Conservation (phyloP, 1,284 basidiomycete genomes). For the Athelia psychrophila region DNA sequence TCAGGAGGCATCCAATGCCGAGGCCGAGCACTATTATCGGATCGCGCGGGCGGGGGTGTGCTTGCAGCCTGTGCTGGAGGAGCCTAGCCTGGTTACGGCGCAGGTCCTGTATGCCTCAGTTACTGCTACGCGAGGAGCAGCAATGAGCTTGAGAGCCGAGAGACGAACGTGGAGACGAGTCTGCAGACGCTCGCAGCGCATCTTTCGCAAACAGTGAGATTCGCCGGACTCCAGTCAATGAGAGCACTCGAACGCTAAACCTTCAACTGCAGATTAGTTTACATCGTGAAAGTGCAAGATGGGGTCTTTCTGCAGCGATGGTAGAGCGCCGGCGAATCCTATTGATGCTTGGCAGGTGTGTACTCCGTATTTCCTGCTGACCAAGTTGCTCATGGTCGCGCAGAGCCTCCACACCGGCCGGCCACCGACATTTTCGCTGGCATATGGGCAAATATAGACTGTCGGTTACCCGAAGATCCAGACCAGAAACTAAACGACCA, state of each 20-base stretch:
- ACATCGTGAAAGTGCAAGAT: slow-evolving; percentile 52
- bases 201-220: slow-evolving; percentile 51
- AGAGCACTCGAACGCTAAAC: background rate
- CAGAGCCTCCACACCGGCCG: slow-evolving; percentile 62
- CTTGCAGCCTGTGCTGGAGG: slow-evolving; percentile 60
- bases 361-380: slow-evolving; percentile 4
- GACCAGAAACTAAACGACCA: slow-evolving; percentile 9
- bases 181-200: slow-evolving; percentile 52
- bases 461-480: slow-evolving; percentile 43
- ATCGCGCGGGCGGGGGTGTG: slow-evolving; percentile 57
- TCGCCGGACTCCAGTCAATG: slow-evolving; percentile 25
- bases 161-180: slow-evolving; percentile 57
- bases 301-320: slow-evolving; percentile 52
- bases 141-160: slow-evolving; percentile 29
- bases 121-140: slow-evolving; percentile 51
- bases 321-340: slow-evolving; percentile 51
- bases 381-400: background rate
- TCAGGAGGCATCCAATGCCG: slow-evolving; percentile 29
- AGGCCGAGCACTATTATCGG: slow-evolving; percentile 62
- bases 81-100: slow-evolving; percentile 63
- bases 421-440: slow-evolving; percentile 55
- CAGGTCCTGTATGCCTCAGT: slow-evolving; percentile 59
- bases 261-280: too few species aligned
- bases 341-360: slow-evolving; percentile 50
- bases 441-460: slow-evolving; percentile 58